Percentiles rank a stretch among this genome's conserved stretches.
Conservation (phyloP, 2,329 filamentous ascomycete species). For the Cryphonectria naterciae region DNA sequence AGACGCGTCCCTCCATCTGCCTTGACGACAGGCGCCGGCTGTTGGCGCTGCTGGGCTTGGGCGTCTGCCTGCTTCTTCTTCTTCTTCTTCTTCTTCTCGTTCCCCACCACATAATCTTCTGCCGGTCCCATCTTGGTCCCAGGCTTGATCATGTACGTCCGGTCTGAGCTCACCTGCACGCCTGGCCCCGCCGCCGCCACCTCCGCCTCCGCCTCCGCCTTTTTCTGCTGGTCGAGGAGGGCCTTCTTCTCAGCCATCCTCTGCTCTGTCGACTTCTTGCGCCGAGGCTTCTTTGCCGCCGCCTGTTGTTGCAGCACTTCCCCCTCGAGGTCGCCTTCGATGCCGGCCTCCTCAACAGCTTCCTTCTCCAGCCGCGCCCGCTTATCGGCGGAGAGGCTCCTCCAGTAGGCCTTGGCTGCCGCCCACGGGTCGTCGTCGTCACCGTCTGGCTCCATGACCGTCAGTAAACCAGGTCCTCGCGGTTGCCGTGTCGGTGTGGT, state of each 20-base stretch:
- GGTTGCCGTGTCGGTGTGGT: conserved; percentile 12
- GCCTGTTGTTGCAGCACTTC: conserved; percentile 34
- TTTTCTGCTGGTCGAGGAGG: conserved; percentile 45
- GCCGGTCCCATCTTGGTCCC: conserved; percentile 33
- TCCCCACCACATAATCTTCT: conserved; percentile 22
- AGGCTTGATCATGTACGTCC: conserved; percentile 39
- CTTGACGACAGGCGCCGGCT: conserved; percentile 31
- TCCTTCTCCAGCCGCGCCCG: conserved; percentile 65
- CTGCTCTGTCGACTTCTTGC: conserved; percentile 47
- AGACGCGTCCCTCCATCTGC: conserved; percentile 38
- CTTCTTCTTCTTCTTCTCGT: conserved; percentile 16
- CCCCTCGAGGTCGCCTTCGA: conserved; percentile 51
- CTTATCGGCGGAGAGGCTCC: conserved; percentile 64
- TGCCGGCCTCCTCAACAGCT: conserved; percentile 56
- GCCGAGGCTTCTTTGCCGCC: conserved; percentile 42
- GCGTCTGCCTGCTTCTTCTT: conserved; percentile 11
- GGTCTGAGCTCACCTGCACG: conserved; percentile 24
- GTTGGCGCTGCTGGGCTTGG: conserved; percentile 21
- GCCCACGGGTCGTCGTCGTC: conserved; percentile 61
- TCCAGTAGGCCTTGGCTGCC: conserved; percentile 71
- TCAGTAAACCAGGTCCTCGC: not conserved
- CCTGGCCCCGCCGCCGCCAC: conserved; percentile 1
- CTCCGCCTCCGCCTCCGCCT: not conserved
- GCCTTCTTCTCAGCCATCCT: conserved; percentile 45
- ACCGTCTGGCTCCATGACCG: conserved; percentile 6